Percentiles rank a stretch among this genome's conserved stretches.
phyloP scores from a whole-genome alignment of 2,329 filamentous ascomycete genomes.

The Trichothecium roseum region DNA sequence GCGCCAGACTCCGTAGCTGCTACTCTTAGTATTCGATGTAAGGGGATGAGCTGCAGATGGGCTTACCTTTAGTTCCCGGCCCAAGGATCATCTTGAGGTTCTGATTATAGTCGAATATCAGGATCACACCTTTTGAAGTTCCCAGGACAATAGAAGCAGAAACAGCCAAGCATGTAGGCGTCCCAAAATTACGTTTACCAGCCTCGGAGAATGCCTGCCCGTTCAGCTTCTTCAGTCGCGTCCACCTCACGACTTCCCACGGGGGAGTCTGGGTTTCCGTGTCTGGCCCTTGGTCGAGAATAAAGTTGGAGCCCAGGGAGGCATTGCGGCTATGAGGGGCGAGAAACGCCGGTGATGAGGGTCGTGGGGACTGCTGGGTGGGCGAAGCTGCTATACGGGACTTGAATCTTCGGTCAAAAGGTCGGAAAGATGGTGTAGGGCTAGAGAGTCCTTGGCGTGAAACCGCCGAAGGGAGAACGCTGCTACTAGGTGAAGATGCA shows the following conservation, averaged over 20 bases:
- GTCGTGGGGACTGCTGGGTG: constrained; percentile 44
- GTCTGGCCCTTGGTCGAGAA: constrained; percentile 47
- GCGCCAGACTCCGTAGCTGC: constrained; percentile 81
- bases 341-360: constrained; percentile 68
- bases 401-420: constrained; percentile 91
- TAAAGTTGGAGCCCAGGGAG: constrained; percentile 63
- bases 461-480: constrained; percentile 57
- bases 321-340: constrained; percentile 69
- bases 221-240: constrained; percentile 79
- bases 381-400: constrained; percentile 57
- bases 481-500: constrained; percentile 61
- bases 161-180: constrained; percentile 79
- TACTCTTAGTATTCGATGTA: constrained; percentile 17
- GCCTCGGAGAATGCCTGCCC: constrained; percentile 85
- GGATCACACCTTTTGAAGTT: constrained; percentile 85
- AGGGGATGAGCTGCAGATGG: constrained; percentile 8
- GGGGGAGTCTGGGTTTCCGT: constrained; percentile 66
- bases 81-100: constrained; percentile 90
- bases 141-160: constrained; percentile 83
- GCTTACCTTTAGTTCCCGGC: constrained; percentile 74
- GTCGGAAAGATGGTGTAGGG: constrained; percentile 74
- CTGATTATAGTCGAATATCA: constrained; percentile 97
- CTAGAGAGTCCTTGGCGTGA: constrained; percentile 56
- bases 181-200: constrained; percentile 84
- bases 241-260: constrained; percentile 98